Evolutionary conservation across 179 eudicot species (phyloP), one percentile per base, ranked within the genome.

Genomic region (Nepenthes alata): DNA sequence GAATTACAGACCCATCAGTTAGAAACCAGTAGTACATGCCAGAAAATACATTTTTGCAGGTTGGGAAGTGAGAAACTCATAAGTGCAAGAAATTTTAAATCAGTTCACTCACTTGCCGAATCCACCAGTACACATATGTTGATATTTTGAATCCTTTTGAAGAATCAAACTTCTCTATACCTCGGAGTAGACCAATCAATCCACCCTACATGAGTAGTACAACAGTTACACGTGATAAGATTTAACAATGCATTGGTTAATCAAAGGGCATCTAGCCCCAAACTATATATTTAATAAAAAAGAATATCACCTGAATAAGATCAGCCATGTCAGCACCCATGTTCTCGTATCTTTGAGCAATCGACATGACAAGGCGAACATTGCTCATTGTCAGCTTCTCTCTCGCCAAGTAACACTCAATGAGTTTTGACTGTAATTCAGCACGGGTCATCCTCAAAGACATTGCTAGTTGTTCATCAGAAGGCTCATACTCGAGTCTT

Each of bases 51-150:
- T 41, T 41, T 41, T 41, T 7, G 8, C 45, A 7, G 45, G 45
- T 41, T 41, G 45, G 34, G 4, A 61, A 37, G 36, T 53, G 12
- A 10, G 44, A 14, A 2, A 61, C 8, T 47, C 14, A 35, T 53
- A 11, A 12, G 12, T 25, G 13, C 41, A 47, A 3, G 35, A 14
- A 61, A 10, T 11, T 52, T 61, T 0, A 7, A 41, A 54, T 39
- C 45, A 37, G 11, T 36, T 37, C 11, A 59, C 83, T 67, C 69
- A 91, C 98, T 84, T 89, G 98, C 55, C 97, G 88, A 64, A 93
- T 93, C 98, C 98, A 93, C 98, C 98, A 93, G 74, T 91, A 91
- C 13, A 89, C 95, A 60, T 91, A 91, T n/a, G 98, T 91, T 51
- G 98, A 91, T 72, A 91, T 84, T 74, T 80, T 91, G 74, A 80